Conservation (phyloP, 2,329 filamentous ascomycete genomes). For the Aspergillus novoparasiticus region DNA sequence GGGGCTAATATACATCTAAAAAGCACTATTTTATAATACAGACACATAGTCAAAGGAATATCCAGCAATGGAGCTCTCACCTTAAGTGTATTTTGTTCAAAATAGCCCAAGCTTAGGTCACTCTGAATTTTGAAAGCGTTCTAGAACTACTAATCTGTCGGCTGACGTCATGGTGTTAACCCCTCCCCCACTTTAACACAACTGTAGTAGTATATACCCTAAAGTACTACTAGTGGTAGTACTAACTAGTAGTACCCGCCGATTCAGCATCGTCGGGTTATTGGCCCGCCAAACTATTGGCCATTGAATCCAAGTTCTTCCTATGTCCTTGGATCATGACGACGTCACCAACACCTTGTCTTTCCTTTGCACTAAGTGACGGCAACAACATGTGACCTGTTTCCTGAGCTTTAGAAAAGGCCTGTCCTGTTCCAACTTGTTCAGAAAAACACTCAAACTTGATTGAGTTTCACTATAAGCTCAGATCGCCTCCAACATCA, state of each 20-base stretch:
- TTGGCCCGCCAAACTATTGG: background rate
- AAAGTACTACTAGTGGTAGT: background rate
- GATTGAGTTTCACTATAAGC: slow-evolving; percentile 1
- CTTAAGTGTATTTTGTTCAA: background rate
- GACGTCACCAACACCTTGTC: slow-evolving; percentile 29
- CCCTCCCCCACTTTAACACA: background rate
- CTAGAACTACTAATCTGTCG: background rate
- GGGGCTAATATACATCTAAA: no score
- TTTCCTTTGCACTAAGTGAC: slow-evolving; percentile 6
- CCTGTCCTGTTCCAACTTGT: background rate
- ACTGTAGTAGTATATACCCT: background rate
- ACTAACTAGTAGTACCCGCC: background rate
- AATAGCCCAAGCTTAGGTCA: background rate
- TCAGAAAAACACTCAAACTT: background rate
- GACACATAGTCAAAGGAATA: background rate
- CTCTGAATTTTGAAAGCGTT: background rate
- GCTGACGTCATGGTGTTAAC: slow-evolving; percentile 1
- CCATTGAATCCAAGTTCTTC: background rate
- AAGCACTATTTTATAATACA: background rate
- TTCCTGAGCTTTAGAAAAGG: slow-evolving; percentile 1
- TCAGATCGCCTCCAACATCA: background rate
- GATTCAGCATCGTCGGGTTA: background rate
- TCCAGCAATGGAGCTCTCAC: background rate
- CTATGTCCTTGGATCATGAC: slow-evolving; percentile 28
- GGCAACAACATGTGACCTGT: slow-evolving; percentile 12